Conservation (phyloP, 23 red algal genomes). For the Chondrus crispus region DNA sequence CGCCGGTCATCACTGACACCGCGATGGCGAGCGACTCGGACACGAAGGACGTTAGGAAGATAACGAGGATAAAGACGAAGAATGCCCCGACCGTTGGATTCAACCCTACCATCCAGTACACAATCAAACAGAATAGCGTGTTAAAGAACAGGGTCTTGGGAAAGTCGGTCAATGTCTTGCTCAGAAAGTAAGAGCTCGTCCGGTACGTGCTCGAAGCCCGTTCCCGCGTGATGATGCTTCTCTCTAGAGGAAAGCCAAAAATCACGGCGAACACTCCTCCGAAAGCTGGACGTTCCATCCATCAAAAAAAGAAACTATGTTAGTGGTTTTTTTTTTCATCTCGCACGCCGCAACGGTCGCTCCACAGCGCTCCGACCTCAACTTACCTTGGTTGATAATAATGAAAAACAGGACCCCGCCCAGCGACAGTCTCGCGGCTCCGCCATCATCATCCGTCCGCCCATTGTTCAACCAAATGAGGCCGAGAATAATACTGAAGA, state of each 20-base stretch:
- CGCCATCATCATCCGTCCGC: conserved; percentile 33
- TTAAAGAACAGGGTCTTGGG: conserved; percentile 76
- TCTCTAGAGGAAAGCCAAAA: conserved; percentile 91
- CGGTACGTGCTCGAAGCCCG: conserved; percentile 88
- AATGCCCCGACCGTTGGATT: conserved; percentile 52
- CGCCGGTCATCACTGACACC: conserved; percentile 57
- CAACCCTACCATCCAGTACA: conserved; percentile 93
- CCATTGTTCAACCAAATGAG: conserved; percentile 91
- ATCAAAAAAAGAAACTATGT: no score
- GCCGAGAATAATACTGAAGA: conserved; percentile 86
- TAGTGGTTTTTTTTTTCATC: neutral
- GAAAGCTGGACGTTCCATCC: no score
- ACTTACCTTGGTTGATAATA: conserved; percentile 95
- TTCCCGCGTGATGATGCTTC: conserved; percentile 86
- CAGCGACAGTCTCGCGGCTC: conserved; percentile 4
- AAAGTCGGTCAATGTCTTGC: conserved; percentile 75
- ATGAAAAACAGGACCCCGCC: conserved; percentile 93
- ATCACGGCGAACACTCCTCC: conserved; percentile 81
- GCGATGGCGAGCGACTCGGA: conserved; percentile 81
- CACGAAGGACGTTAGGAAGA: conserved; percentile 64
- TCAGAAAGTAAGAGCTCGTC: conserved; percentile 83
- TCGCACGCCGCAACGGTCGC: neutral
- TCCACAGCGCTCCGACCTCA: neutral
- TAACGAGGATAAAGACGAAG: conserved; percentile 70
- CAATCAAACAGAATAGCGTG: conserved; percentile 64